phyloP scores from a whole-genome alignment of 2,329 filamentous ascomycete genomes.

The Bipolaris sorokiniana region DNA sequence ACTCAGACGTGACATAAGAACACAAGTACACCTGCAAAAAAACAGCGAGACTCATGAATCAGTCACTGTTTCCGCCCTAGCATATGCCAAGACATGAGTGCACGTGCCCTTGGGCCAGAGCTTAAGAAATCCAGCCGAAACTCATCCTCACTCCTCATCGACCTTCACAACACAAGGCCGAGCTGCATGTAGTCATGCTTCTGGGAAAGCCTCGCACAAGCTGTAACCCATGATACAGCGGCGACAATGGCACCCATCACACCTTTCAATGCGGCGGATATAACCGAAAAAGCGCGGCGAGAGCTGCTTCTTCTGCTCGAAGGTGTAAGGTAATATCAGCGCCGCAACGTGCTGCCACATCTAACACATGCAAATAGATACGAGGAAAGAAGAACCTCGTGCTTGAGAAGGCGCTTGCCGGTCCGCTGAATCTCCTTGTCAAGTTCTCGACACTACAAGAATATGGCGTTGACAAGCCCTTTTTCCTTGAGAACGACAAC shows the following conservation, averaged over 20 bases:
- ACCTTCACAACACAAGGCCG: slow-evolving; percentile 13
- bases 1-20: too few species aligned
- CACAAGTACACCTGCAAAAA: too few species aligned
- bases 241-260: slow-evolving; percentile 68
- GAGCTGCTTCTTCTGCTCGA: slow-evolving; percentile 91
- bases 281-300: slow-evolving; percentile 81
- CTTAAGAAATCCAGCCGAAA: slow-evolving; percentile 12
- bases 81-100: slow-evolving; percentile 21
- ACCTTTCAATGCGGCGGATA: slow-evolving; percentile 75
- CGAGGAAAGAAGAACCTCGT: slow-evolving; percentile 99
- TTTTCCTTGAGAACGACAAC: slow-evolving; percentile 95
- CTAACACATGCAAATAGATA: slow-evolving; percentile 66
- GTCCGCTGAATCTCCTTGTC: slow-evolving; percentile 86
- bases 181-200: slow-evolving; percentile 17
- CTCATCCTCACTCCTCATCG: slow-evolving; percentile 5
- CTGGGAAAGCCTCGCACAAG: slow-evolving; percentile 5
- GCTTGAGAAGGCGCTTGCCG: slow-evolving; percentile 87
- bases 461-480: slow-evolving; percentile 97
- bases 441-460: slow-evolving; percentile 96
- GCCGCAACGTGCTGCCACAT: slow-evolving; percentile 31
- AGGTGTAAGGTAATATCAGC: slow-evolving; percentile 74
- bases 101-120: slow-evolving; percentile 23
- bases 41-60: not conserved
- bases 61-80: slow-evolving; percentile 1
- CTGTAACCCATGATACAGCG: slow-evolving; percentile 18